Percentiles rank a stretch among this genome's conserved stretches.
These are phyloP conservation scores for Diaporthe batatas DNA, from an alignment of 2,329 filamentous ascomycete genomes.

Conservation along the genomic window DNA sequence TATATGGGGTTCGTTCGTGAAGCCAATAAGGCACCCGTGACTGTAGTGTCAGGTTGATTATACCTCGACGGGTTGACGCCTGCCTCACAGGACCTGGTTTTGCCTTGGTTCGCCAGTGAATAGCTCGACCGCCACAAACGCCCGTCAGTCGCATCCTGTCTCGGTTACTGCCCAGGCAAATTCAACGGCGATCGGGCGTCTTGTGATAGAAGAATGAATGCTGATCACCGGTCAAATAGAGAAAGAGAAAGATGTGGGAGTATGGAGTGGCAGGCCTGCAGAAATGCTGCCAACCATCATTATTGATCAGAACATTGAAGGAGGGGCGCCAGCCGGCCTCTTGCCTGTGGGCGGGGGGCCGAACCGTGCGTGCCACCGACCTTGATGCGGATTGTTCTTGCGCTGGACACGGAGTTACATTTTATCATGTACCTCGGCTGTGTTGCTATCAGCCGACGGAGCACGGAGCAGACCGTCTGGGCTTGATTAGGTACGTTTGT, in stretches of 20 bases:
- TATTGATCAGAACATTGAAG: not conserved
- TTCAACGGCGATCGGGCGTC: slow-evolving; percentile 22
- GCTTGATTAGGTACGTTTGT: not conserved
- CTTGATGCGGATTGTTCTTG: slow-evolving; percentile 26
- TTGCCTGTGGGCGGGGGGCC: slow-evolving; percentile 16
- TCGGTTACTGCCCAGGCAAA: slow-evolving; percentile 16
- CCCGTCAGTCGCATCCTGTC: slow-evolving; percentile 30
- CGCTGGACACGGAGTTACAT: slow-evolving; percentile 7
- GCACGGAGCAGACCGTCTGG: slow-evolving; percentile 23
- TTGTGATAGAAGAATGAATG: not conserved
- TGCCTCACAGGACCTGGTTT: not conserved
- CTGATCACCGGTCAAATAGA: not conserved
- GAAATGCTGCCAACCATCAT: not conserved
- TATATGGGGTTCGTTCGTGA: slow-evolving; percentile 1
- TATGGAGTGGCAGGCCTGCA: too few relatives aligned
- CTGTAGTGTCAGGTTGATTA: slow-evolving; percentile 23
- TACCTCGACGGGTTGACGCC: not conserved
- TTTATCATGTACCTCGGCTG: not conserved
- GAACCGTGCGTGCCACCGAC: slow-evolving; percentile 27
- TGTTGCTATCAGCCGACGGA: slow-evolving; percentile 1
- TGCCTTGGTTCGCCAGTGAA: not conserved
- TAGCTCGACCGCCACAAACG: slow-evolving; percentile 12
- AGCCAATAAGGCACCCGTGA: slow-evolving; percentile 19
- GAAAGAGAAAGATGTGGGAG: too few relatives aligned
- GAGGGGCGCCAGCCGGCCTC: not conserved